A percentile compares a stretch with the other conserved stretches of the same genome.
These are phyloP conservation scores for Cladosporium sp. DNA, from an alignment of 2,329 filamentous ascomycete genomes.

Conservation along the genomic window DNA sequence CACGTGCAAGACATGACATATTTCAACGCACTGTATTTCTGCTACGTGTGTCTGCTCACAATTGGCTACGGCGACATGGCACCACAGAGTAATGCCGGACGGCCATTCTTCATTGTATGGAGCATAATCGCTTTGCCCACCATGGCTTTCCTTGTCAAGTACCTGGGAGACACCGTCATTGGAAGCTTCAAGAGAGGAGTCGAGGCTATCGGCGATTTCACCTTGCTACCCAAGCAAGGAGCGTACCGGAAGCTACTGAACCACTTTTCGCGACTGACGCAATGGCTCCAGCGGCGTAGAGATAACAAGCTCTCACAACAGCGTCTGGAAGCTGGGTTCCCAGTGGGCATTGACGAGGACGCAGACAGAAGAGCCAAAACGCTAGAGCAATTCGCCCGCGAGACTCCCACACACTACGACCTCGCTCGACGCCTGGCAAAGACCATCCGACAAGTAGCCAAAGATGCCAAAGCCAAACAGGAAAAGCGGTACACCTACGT, in stretches of 20 bases:
- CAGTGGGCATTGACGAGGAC: conserved; percentile 40
- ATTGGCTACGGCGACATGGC: conserved; percentile 84
- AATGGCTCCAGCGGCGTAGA: conserved; percentile 42
- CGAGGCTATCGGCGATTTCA: conserved; percentile 64
- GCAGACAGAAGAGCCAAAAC: conserved; percentile 30
- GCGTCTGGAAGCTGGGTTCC: conserved; percentile 53
- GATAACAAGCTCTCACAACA: conserved; percentile 32
- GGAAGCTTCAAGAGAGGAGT: conserved; percentile 64
- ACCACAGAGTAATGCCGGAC: conserved; percentile 74
- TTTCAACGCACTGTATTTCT: conserved; percentile 82
- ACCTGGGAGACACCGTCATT: conserved; percentile 83
- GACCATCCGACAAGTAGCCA: conserved; percentile 68
- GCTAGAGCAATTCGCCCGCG: conserved; percentile 49
- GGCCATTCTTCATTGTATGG: conserved; percentile 93
- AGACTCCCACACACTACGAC: conserved; percentile 57
- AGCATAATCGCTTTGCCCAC: conserved; percentile 81
- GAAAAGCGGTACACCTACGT: conserved; percentile 73
- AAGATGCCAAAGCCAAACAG: conserved; percentile 61
- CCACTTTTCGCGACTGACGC: conserved; percentile 48
- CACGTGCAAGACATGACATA: conserved; percentile 64
- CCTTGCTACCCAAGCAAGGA: conserved; percentile 64
- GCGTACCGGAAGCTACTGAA: conserved; percentile 56
- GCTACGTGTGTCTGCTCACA: conserved; percentile 78
- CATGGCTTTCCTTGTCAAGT: conserved; percentile 82
- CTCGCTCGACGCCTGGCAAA: conserved; percentile 65